Evolutionary conservation across 345 rosid genomes (phyloP), one percentile per base, ranked within the genome.

Genomic region (Aethionema arabicum): DNA sequence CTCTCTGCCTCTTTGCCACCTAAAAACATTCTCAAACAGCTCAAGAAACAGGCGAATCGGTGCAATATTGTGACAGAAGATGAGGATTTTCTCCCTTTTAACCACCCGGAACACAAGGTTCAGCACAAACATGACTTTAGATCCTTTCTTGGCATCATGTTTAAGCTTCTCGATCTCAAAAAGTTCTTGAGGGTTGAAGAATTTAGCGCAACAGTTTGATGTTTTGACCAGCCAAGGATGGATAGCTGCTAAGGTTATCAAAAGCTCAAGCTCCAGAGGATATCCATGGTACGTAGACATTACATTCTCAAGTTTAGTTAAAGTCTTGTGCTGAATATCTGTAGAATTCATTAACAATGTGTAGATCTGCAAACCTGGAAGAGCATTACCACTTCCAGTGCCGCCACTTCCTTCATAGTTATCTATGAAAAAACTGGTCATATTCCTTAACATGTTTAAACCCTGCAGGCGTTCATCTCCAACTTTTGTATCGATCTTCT

Each of bases 41-140:
- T 85, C 92, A 1, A 80, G 32, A 63, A 91, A 85, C 51, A 88
- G 53, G 47, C 63, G 42, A 27, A 91, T 91, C 29, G 98, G 98
- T 0, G 96, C 98, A 46, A 91, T 86, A 74, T 86, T 91, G 81
- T 91, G 98, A 80, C 98, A 91, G 56, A 91, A 91, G 15, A 88
- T 80, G 32, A 91, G 74, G 38, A 84, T 82, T 57, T 91, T 91
- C 75, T 91, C 98, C 48, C 78, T 76, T 71, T 70, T 75, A 45
- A 86, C 77, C 39, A 88, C 82, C 4, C 96, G 84, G 50, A 76
- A 80, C 54, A 91, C 87, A 9, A 91, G 96, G 65, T 87, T 88
- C 63, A 91, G 66, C 62, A 91, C 98, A 21, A 91, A 91, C 86
- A 85, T 91, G 74, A 91, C 88, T 66, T 88, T 91, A 0, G 98